Evolutionary conservation across 495 filamentous ascomycete species (phyloP), one percentile per base, ranked within the genome.

Genomic region (Thozetella sp.): DNA sequence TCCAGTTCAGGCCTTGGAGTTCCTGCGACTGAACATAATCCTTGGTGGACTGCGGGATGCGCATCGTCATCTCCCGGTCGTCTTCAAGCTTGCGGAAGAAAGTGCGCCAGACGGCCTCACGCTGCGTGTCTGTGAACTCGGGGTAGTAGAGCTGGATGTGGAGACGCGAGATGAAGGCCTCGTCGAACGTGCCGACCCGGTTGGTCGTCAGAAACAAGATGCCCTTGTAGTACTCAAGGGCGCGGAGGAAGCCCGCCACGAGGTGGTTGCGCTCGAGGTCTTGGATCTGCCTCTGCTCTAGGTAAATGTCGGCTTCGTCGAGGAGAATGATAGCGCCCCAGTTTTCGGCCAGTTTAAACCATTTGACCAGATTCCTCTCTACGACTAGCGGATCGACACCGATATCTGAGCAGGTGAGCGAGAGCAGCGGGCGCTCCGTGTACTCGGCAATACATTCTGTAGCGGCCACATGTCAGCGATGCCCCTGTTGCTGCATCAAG

Each of bases 121-220:
- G 17, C 9, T 37, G 9, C 30, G 30, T 9, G 30, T 6, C 9
- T 17, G 6, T 6, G 17, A 77, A 60, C 23, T 68, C 58, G 1
- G 65, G 53, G 62, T 77, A 83, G 37, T 79, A 71, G 0, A 83
- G 68, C 20, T 68, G 65, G 3, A 81, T 61, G 53, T 82, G 77
- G 43, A 83, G 80, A 1, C 81, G 69, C 0, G 74, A 79, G 57
- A 75, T 73, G 66, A 83, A 77, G 17, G 80, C 80, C 53, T 80
- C 73, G 60, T 83, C 81, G 54, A 85, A 76, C 0, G 67, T 78
- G 9, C 64, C 86, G 19, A 93, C 91, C 6, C 91, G 86, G 68
- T 93, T 93, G 22, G 90, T 93, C 2, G 90, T 93, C 13, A 93
- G 72, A 79, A 93, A 93, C 17, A 93, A 72, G 61, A 93, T 93